These are phyloP conservation scores for Bromus sterilis DNA, from an alignment of 176 grass and related monocot species.

Conservation along the genomic window DNA sequence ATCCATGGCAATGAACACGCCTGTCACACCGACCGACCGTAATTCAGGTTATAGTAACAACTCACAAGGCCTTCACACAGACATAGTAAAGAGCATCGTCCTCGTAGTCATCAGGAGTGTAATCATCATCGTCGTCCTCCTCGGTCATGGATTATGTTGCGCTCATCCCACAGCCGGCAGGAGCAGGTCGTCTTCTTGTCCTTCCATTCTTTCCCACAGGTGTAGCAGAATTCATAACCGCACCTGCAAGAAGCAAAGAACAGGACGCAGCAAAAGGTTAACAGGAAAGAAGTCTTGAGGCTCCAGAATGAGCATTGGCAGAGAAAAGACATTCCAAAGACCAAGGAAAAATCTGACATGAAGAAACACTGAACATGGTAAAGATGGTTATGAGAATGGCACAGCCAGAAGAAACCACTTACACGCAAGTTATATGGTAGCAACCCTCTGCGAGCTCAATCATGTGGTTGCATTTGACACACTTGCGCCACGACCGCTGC, in stretches of 20 bases:
- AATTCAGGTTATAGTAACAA: not conserved
- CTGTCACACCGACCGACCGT: not conserved
- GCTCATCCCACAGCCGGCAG: conserved; percentile 57
- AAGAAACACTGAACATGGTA: not conserved
- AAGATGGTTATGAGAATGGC: not conserved
- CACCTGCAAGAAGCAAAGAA: conserved; percentile 26
- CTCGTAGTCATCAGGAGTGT: not conserved
- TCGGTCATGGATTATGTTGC: conserved; percentile 15
- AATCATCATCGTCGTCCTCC: not conserved
- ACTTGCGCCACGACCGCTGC: conserved; percentile 43
- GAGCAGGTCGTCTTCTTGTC: conserved; percentile 45
- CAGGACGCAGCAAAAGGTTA: not conserved
- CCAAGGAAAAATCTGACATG: too few species aligned
- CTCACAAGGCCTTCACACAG: not conserved
- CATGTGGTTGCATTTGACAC: conserved; percentile 64
- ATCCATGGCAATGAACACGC: not conserved
- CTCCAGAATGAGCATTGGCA: not conserved
- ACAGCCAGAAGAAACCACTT: not conserved
- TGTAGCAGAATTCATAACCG: conserved; percentile 65
- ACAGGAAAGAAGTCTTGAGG: not conserved
- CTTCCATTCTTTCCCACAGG: too few species aligned
- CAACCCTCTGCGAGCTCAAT: conserved; percentile 55
- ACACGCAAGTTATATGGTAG: conserved; percentile 66
- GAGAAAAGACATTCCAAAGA: not conserved
- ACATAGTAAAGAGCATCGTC: not conserved